Conservation (phyloP, 2,329 filamentous ascomycete species). For the Emericellopsis cladophorae region DNA sequence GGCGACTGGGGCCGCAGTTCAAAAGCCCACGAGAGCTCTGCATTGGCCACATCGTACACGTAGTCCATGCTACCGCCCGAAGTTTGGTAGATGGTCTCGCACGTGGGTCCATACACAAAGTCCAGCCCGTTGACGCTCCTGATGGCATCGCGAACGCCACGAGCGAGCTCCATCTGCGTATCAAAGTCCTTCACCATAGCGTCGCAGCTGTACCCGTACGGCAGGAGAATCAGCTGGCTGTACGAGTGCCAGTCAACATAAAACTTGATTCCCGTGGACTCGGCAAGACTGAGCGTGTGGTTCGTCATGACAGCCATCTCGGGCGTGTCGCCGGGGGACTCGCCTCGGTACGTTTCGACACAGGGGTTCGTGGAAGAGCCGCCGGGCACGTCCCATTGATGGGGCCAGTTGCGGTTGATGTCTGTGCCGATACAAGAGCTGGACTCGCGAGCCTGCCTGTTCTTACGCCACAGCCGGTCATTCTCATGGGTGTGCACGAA, state of each 20-base stretch:
- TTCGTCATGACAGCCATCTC: conserved; percentile 31
- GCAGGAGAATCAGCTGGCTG: conserved; percentile 37
- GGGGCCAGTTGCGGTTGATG: conserved; percentile 43
- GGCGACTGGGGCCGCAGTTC: conserved; percentile 15
- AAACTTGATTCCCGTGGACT: conserved; percentile 32
- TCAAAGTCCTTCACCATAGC: conserved; percentile 26
- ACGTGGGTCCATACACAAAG: conserved; percentile 32
- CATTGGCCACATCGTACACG: conserved; percentile 18
- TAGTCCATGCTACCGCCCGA: conserved; percentile 26
- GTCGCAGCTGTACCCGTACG: conserved; percentile 43
- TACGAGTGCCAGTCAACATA: conserved; percentile 52
- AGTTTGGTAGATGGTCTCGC: conserved; percentile 43
- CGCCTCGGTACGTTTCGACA: conserved; percentile 28
- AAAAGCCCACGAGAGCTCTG: conserved; percentile 18
- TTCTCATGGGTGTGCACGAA: conserved; percentile 40
- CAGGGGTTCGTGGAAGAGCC: conserved; percentile 34
- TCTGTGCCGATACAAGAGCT: conserved; percentile 31
- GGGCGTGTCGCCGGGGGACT: conserved; percentile 24
- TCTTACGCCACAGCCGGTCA: conserved; percentile 45
- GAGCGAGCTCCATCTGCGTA: conserved; percentile 30
- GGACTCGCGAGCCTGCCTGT: conserved; percentile 24
- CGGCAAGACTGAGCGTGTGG: conserved; percentile 13
- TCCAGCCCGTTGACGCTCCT: conserved; percentile 17
- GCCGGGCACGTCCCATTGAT: conserved; percentile 30
- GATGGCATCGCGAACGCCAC: conserved; percentile 31